Conservation (phyloP, 2,329 filamentous ascomycete genomes). For the Fusarium proliferatum region DNA sequence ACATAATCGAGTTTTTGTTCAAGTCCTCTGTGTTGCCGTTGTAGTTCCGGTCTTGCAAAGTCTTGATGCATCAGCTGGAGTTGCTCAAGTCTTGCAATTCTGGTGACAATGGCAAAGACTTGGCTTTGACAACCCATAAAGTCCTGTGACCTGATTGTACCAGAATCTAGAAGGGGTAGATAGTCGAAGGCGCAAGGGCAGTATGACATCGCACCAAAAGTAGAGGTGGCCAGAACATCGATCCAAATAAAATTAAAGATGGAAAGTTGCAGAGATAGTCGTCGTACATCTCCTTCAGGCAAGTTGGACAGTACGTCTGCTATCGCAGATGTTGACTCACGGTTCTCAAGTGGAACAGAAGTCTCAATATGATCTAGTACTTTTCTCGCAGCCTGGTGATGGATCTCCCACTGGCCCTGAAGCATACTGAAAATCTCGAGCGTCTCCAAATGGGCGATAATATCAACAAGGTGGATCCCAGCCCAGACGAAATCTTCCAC, state of each 20-base stretch:
- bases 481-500: not conserved
- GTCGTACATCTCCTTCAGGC: not conserved
- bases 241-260: conserved; percentile 2
- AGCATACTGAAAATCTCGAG: conserved; percentile 7
- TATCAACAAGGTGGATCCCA: not conserved
- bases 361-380: not conserved
- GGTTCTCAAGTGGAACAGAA: not conserved
- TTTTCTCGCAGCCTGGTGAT: conserved; percentile 1
- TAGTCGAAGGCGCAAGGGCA: not conserved
- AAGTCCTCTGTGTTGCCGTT: not conserved
- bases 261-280: not conserved
- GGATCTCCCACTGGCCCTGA: not conserved
- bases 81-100: not conserved
- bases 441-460: not conserved
- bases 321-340: not conserved
- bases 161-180: not conserved
- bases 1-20: not conserved
- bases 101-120: not conserved
- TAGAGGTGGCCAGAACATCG: not conserved
- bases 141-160: not conserved
- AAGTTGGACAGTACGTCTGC: not conserved
- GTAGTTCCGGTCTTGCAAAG: not conserved
- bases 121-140: not conserved
- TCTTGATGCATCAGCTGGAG: not conserved
- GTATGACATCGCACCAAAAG: not conserved